Evolutionary conservation across 257 asterid genomes (phyloP).

Genomic region (Plantago elongata): DNA sequence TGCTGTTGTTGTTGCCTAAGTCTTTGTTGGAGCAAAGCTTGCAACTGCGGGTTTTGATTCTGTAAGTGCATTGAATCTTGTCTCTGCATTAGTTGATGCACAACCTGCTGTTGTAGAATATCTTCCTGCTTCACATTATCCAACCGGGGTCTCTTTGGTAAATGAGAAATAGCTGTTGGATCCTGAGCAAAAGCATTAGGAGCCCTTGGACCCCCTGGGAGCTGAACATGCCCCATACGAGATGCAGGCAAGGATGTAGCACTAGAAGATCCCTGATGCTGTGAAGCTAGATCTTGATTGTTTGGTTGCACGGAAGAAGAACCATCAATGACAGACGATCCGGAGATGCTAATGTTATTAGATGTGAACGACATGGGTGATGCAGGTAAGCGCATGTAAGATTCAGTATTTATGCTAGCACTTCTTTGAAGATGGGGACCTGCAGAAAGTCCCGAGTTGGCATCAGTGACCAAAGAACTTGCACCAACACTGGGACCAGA

Average conservation of each 20-base stretch:
- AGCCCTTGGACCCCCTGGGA: constrained; percentile 48
- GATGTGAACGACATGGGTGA: constrained; percentile 97
- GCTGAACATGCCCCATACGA: constrained; percentile 61
- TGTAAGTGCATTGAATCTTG: constrained; percentile 70
- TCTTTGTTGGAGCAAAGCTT: constrained; percentile 81
- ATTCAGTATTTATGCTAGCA: constrained; percentile 83
- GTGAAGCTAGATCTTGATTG: constrained; percentile 64
- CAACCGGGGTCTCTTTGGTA: constrained; percentile 87
- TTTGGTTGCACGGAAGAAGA: constrained; percentile 68
- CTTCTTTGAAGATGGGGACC: constrained; percentile 90
- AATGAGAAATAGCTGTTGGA: constrained; percentile 52
- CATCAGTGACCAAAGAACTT: constrained; percentile 96
- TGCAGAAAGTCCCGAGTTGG: constrained; percentile 89
- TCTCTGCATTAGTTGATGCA: constrained; percentile 69
- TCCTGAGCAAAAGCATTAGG: constrained; percentile 67
- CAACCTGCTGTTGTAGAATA: constrained; percentile 70
- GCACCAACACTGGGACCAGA: constrained; percentile 95
- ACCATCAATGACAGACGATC: constrained; percentile 79
- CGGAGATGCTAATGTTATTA: constrained; percentile 79
- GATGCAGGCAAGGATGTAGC: constrained; percentile 74
- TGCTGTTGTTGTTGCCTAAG: constrained; percentile 68
- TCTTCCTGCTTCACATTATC: constrained; percentile 85
- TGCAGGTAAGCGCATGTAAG: constrained; percentile 91
- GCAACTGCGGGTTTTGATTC: constrained; percentile 71
- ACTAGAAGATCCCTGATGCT: constrained; percentile 72